Conservation (phyloP, 306 rosid species). For the Quercus ilex region DNA sequence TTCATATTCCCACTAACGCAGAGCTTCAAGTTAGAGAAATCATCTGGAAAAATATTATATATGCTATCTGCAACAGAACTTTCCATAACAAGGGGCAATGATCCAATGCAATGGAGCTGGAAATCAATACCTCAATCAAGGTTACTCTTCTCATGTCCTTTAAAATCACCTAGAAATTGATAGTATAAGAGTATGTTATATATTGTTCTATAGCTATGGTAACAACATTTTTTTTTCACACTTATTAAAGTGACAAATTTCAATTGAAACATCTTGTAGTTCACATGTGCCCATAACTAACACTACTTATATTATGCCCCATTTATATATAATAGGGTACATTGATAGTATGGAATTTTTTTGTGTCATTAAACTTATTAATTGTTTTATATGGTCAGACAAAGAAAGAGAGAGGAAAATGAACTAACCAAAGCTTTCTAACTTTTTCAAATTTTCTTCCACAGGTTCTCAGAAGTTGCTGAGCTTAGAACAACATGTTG, state of each 20-base stretch:
- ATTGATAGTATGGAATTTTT: too few species aligned
- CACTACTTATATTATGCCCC: too few species aligned
- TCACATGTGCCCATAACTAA: too few species aligned
- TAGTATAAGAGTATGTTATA: background rate
- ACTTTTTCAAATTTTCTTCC: background rate
- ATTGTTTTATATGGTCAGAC: too few species aligned
- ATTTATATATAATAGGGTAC: too few species aligned
- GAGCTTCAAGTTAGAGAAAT: slow-evolving; percentile 52
- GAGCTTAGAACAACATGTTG: slow-evolving; percentile 49
- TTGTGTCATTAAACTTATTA: too few species aligned
- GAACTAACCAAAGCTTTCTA: background rate
- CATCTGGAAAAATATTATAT: slow-evolving; percentile 35
- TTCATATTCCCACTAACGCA: background rate
- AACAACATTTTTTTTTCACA: too few species aligned
- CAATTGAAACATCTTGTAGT: too few species aligned
- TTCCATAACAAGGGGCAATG: slow-evolving; percentile 35
- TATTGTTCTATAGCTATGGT: background rate
- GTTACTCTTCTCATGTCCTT: background rate
- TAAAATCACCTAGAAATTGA: background rate
- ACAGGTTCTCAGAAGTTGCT: slow-evolving; percentile 43
- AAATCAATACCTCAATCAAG: slow-evolving; percentile 42
- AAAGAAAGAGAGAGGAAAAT: background rate
- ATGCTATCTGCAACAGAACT: slow-evolving; percentile 54
- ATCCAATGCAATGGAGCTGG: slow-evolving; percentile 60
- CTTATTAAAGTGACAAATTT: too few species aligned